Evolutionary conservation across 768 basidiomycete species (phyloP), one percentile per base, ranked within the genome.

Genomic region (Kwoniella dendrophila): DNA sequence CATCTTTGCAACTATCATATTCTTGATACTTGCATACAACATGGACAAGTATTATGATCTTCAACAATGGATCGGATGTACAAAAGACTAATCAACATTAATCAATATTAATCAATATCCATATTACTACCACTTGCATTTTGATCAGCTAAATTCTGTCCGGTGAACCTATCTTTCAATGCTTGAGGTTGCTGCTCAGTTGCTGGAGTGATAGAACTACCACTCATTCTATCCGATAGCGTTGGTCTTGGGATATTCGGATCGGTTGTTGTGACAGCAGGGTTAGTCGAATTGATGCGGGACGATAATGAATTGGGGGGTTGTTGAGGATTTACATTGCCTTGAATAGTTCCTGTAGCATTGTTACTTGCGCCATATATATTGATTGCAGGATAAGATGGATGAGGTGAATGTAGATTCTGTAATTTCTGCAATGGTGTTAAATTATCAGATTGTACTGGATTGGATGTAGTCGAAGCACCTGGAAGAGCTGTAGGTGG

Each of bases 221-320:
- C n/a, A n/a, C n/a, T 50, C 7, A 52, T 52, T 34, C 51, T 34
- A 22, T 52, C 49, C 14, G 49, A 50, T 30, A 50, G 32, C 18
- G 49, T 50, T 12, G 49, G 49, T 50, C 49, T 24, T 3, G 49
- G 14, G 27, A 50, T 22, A 30, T 12, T 29, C n/a, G n/a, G n/a
- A 26, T 30, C 49, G 27, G 14, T 29, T 18, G 33, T 22, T 33
- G 16, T 18, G 52, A 7, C 38, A 34, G 32, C 16, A 0, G 52
- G 29, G 26, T 34, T 14, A n/a, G n/a, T n/a, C n/a, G n/a, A n/a
- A 11, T 29, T 36, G 16, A 54, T 34, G 22, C 52, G 29, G 11
- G 52, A 34, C 22, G 52, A 32, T 10, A 54, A 22, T 22, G 32
- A 34, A 22, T 50, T 24, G 18, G 49, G 22, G 24, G 43, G 43